Conservation (phyloP, 768 basidiomycete genomes). For the Suillus sp. region DNA sequence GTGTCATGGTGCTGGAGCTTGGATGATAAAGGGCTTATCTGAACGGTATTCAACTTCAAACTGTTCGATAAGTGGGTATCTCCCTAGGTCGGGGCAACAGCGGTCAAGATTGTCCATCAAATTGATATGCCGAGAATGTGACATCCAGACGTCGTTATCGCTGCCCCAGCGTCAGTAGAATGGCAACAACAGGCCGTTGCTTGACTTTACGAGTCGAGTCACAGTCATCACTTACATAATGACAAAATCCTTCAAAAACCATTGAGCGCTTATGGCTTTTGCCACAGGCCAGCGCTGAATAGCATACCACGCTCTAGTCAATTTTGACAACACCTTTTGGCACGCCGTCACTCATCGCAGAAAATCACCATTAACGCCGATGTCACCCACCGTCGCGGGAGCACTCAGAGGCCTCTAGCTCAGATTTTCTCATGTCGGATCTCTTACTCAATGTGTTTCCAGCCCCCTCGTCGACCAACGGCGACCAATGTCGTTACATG, state of each 20-base stretch:
- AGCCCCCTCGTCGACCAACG: not conserved
- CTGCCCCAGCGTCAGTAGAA: too few relatives aligned
- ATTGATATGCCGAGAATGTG: not conserved
- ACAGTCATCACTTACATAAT: not conserved
- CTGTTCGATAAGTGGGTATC: not conserved
- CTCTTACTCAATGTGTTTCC: not conserved
- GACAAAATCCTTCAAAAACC: not conserved
- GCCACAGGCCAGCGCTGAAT: not conserved
- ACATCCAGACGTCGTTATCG: not conserved
- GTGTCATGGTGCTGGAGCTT: not conserved
- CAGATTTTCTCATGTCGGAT: not conserved
- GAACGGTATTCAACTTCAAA: not conserved
- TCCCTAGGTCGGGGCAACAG: not conserved
- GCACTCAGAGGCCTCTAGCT: not conserved
- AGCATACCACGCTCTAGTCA: not conserved
- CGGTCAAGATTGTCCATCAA: not conserved
- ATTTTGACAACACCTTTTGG: not conserved
- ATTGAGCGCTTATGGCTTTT: too few relatives aligned
- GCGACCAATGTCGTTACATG: too few relatives aligned
- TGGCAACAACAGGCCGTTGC: not conserved
- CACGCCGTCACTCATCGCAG: not conserved
- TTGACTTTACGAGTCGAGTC: not conserved
- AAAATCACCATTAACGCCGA: not conserved
- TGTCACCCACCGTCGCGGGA: not conserved
- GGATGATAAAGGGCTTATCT: not conserved